Evolutionary conservation across 2,329 filamentous ascomycete genomes (phyloP), one percentile per base, ranked within the genome.

Genomic region (Microcera coccophila): DNA sequence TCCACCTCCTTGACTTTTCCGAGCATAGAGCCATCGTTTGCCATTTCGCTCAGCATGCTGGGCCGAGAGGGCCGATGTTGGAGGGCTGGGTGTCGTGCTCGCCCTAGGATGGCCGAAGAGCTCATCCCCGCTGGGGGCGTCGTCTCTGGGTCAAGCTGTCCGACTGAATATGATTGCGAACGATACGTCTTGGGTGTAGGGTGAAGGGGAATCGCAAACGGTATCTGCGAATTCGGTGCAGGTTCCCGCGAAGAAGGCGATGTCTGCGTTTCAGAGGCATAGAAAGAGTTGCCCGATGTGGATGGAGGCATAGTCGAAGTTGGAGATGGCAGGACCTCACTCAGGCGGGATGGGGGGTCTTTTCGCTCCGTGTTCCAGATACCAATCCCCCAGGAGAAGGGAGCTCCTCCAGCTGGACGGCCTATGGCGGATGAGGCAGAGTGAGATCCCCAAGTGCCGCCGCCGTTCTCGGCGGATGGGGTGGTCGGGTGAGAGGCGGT

Each of bases 131-230:
- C 54, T 3, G 65, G 58, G 12, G 68, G 56, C 3, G 67, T 58
- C 2, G 67, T 67, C 45, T 91, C 87, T 1, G 83, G 78, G 40
- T 95, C 90, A 47, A 90, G 73, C 62, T 96, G 90, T 4, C 90
- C 90, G 36, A 95, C 91, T 0, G 91, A 97, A 65, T 97, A 97
- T 4, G 93, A 97, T 65, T 96, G 89, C 5, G 93, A 98, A 33
- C 93, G 84, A 57, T 95, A 93, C 1, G 88, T 90, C 66, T 97
- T 97, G 2, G 87, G 87, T 0, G 88, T 93, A 1, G 91, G 90
- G 50, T 95, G 87, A 16, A 95, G 74, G 4, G 90, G 90, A 53
- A 95, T 94, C 5, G 87, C 78, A 58, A 95, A 95, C 1, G 89
- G 87, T 41, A 95, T 86, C 49, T 91, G 81, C 53, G 74, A 66